Conservation (phyloP, 768 basidiomycete species). For the Amanita jacksonii region DNA sequence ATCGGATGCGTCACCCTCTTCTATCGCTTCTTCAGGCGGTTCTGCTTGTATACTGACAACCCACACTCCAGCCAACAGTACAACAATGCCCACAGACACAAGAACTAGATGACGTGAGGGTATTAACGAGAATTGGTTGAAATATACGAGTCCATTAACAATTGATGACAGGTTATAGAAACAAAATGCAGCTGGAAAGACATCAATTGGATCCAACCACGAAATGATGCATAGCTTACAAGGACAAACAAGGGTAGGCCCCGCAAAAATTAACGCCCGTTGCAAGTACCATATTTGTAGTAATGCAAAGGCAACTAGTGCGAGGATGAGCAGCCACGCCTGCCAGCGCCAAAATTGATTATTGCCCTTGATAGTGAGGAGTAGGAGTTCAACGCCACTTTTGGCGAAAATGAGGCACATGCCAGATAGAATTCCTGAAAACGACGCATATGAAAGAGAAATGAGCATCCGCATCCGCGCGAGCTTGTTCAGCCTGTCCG, state of each 20-base stretch:
- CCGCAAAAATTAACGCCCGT: constrained; percentile 68
- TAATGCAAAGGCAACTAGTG: constrained; percentile 64
- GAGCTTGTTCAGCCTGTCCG: neutral
- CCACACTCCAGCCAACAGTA: constrained; percentile 85
- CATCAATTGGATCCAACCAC: constrained; percentile 2
- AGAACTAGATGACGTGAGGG: constrained; percentile 59
- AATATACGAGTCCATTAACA: constrained; percentile 83
- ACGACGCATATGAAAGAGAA: constrained; percentile 79
- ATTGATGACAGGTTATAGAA: constrained; percentile 93
- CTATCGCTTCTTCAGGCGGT: constrained; percentile 37
- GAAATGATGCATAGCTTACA: constrained; percentile 41
- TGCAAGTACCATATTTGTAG: constrained; percentile 82
- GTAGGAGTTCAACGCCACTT: constrained; percentile 81
- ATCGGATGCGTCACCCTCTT: constrained; percentile 27
- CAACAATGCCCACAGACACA: constrained; percentile 64
- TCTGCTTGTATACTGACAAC: constrained; percentile 72
- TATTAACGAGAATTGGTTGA: constrained; percentile 73
- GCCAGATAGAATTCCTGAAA: constrained; percentile 82
- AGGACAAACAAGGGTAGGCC: constrained; percentile 82
- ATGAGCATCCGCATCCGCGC: constrained; percentile 43
- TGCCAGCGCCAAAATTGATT: constrained; percentile 84
- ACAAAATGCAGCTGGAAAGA: constrained; percentile 70
- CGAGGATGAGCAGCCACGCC: constrained; percentile 70
- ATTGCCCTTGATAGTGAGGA: constrained; percentile 64
- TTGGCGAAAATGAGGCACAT: constrained; percentile 93